Conservation (phyloP, 1,139 yeast genomes). For the Pichia sp. region DNA sequence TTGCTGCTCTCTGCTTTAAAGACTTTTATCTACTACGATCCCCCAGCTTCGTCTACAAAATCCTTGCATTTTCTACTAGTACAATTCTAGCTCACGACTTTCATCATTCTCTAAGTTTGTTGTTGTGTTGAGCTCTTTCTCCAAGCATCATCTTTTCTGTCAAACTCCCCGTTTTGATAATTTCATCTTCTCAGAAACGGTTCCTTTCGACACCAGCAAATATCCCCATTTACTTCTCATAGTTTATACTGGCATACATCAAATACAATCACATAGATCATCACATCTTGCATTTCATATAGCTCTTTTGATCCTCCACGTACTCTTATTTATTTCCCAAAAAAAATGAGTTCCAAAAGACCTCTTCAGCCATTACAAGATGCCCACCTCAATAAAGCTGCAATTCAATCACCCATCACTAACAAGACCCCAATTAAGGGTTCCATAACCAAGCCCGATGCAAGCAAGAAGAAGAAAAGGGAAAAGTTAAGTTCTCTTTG, state of each 20-base stretch:
- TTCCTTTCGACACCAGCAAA: too few species aligned
- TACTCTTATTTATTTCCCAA: too few species aligned
- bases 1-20: neutral
- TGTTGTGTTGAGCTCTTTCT: neutral
- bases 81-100: neutral
- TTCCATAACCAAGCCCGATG: constrained; percentile 25
- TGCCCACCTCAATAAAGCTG: constrained; percentile 26
- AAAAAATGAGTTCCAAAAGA: constrained; percentile 19
- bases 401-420: constrained; percentile 13
- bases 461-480: constrained; percentile 53
- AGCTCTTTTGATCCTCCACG: too few species aligned
- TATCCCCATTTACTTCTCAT: too few species aligned
- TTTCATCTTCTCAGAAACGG: too few species aligned
- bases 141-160: too few species aligned
- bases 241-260: too few species aligned
- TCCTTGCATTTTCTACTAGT: neutral
- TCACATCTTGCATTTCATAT: too few species aligned
- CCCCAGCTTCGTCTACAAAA: neutral
- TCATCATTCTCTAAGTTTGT: neutral
- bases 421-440: constrained; percentile 25
- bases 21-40: neutral
- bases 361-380: constrained; percentile 28
- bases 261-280: too few species aligned
- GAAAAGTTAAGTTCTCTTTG: constrained; percentile 84
- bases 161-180: too few species aligned